phyloP scores from a whole-genome alignment of 1,284 basidiomycete genomes.

The Tilletia setariae region DNA sequence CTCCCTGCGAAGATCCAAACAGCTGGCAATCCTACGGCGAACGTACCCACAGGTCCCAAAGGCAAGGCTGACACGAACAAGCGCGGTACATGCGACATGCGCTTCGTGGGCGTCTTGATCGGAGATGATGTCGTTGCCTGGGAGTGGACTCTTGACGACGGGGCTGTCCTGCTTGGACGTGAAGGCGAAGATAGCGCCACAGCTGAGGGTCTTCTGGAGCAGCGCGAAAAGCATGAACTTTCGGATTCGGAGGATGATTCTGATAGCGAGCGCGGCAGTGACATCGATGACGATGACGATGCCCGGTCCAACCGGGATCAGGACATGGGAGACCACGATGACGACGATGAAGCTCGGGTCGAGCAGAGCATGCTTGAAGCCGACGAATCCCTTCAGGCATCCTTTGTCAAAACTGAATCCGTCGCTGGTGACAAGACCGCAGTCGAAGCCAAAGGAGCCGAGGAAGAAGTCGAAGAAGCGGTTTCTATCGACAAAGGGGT shows the following conservation, averaged over 20 bases:
- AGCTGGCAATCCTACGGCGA: background rate
- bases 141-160: conserved; percentile 10
- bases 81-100: conserved; percentile 2
- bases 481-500: too few species aligned
- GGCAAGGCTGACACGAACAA: background rate
- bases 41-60: conserved; percentile 5
- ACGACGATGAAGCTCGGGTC: background rate
- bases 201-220: background rate
- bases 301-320: background rate
- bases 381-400: too few species aligned
- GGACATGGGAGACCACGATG: background rate
- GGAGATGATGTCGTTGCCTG: background rate
- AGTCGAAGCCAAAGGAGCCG: too few species aligned
- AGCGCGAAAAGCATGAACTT: too few species aligned
- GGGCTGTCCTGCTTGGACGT: background rate
- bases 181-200: background rate
- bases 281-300: background rate
- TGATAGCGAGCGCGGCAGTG: background rate
- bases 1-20: background rate
- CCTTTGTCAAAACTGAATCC: too few species aligned
- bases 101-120: background rate
- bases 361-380: too few species aligned
- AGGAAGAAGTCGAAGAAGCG: too few species aligned
- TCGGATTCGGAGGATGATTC: background rate
- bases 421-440: too few species aligned